These are phyloP conservation scores for Laburnicola sp. DNA, from an alignment of 2,329 filamentous ascomycete species.

Conservation along the genomic window DNA sequence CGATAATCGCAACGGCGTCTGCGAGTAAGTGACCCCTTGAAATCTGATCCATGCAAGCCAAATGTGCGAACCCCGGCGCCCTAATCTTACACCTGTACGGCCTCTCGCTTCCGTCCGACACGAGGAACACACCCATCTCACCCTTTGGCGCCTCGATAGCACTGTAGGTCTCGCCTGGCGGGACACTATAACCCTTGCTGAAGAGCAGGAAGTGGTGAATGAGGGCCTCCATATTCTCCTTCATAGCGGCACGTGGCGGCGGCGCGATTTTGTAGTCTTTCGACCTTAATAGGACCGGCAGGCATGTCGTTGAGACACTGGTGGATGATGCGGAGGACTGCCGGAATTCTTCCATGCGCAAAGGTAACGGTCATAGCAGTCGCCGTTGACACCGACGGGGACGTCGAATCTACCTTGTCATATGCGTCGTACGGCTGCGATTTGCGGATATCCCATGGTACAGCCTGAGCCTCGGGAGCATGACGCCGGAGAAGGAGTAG, in stretches of 20 bases:
- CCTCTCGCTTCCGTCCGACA: slow-evolving; percentile 93
- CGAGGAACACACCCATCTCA: slow-evolving; percentile 97
- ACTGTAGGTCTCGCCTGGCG: slow-evolving; percentile 96
- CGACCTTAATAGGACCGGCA: slow-evolving; percentile 86
- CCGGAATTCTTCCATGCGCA: slow-evolving; percentile 99
- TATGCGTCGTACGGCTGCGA: slow-evolving; percentile 97
- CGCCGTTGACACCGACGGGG: slow-evolving; percentile 91
- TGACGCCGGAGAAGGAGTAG: slow-evolving; percentile 94
- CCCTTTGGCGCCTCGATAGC: slow-evolving; percentile 99
- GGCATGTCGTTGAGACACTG: slow-evolving; percentile 99
- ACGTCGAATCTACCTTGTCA: slow-evolving; percentile 98
- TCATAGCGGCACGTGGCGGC: slow-evolving; percentile 96
- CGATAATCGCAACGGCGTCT: slow-evolving; percentile 94
- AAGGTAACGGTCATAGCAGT: slow-evolving; percentile 98
- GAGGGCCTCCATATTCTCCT: slow-evolving; percentile 99
- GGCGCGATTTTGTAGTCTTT: slow-evolving; percentile 99
- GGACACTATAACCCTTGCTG: slow-evolving; percentile 97
- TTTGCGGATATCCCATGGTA: slow-evolving; percentile 97
- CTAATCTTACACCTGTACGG: slow-evolving; percentile 98
- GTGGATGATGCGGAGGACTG: slow-evolving; percentile 98
- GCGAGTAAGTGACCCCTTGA: slow-evolving; percentile 90
- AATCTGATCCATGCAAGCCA: slow-evolving; percentile 92
- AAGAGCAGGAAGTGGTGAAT: slow-evolving; percentile 99
- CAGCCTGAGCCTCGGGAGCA: slow-evolving; percentile 95
- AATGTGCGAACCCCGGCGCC: slow-evolving; percentile 93